A percentile compares a stretch with the other conserved stretches of the same genome.
These are phyloP conservation scores for Pyrenophora tritici-repentis DNA, from an alignment of 2,329 filamentous ascomycete genomes.

Conservation along the genomic window DNA sequence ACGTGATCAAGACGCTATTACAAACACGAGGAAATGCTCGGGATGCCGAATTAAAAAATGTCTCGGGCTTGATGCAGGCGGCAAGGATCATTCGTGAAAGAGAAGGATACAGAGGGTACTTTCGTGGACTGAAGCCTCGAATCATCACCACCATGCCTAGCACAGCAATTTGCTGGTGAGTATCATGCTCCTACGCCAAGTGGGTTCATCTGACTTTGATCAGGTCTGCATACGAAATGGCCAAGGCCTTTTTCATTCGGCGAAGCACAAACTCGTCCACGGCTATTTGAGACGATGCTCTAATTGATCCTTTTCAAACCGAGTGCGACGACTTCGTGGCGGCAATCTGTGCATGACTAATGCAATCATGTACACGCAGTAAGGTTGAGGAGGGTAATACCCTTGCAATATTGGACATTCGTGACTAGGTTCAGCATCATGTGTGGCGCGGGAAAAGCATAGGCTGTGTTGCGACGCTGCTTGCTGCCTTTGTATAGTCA, in stretches of 20 bases:
- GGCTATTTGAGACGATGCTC: constrained; percentile 21
- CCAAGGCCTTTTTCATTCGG: constrained; percentile 68
- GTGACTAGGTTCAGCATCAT: constrained; percentile 18
- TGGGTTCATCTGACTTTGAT: constrained; percentile 12
- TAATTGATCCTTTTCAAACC: constrained; percentile 5
- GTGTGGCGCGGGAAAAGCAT: constrained; percentile 20
- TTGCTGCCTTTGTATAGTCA: constrained; percentile 34
- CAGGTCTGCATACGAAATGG: constrained; percentile 70
- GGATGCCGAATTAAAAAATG: constrained; percentile 81
- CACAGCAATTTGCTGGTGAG: constrained; percentile 97
- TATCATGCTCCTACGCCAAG: constrained; percentile 8
- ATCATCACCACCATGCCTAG: constrained; percentile 97
- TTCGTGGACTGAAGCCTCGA: constrained; percentile 87
- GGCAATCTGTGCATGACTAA: constrained; percentile 15
- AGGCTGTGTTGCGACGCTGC: constrained; percentile 21
- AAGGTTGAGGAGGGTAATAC: constrained; percentile 13
- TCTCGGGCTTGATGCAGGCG: constrained; percentile 79
- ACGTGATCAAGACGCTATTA: constrained; percentile 96
- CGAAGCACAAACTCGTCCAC: constrained; percentile 40
- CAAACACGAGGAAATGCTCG: constrained; percentile 86
- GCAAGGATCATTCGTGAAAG: constrained; percentile 80
- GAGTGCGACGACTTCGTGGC: constrained; percentile 6
- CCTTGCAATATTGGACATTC: constrained; percentile 26
- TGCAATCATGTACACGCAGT: constrained; percentile 20
- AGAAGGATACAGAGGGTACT: constrained; percentile 85